Conservation (phyloP, 2,329 filamentous ascomycete genomes). For the Talaromyces amestolkiae region DNA sequence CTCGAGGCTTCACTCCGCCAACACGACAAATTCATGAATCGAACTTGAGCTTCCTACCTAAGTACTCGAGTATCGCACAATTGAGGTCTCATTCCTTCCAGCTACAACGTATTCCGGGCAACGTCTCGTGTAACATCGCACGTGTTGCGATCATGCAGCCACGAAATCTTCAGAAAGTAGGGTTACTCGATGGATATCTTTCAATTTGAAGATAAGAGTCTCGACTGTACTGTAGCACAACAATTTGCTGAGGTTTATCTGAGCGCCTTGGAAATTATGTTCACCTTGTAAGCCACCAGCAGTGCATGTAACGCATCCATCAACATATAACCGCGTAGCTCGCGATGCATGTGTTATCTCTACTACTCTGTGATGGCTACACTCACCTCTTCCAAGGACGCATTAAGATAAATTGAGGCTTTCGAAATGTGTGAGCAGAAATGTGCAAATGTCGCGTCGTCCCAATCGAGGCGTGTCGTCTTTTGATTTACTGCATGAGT, state of each 20-base stretch:
- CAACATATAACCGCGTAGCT: neutral
- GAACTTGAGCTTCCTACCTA: neutral
- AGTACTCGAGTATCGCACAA: neutral
- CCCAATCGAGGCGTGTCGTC: neutral
- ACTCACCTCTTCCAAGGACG: neutral
- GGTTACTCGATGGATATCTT: neutral
- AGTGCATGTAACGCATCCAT: neutral
- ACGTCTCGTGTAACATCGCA: neutral
- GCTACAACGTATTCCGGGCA: neutral
- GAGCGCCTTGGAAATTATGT: neutral
- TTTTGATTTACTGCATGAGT: neutral
- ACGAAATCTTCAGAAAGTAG: neutral
- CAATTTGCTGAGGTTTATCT: neutral
- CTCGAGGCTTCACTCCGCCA: neutral
- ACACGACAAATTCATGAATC: neutral
- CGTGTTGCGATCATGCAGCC: neutral
- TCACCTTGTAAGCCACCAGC: neutral
- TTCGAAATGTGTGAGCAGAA: neutral
- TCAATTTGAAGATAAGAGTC: neutral
- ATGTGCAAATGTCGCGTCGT: neutral
- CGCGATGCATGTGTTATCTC: neutral
- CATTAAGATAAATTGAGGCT: neutral
- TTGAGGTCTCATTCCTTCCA: neutral
- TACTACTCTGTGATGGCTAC: neutral
- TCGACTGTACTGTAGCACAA: neutral